Percentiles rank a stretch among this genome's conserved stretches.
Evolutionary conservation across 306 rosid genomes (phyloP).

Genomic region (Begonia peltatifolia): DNA sequence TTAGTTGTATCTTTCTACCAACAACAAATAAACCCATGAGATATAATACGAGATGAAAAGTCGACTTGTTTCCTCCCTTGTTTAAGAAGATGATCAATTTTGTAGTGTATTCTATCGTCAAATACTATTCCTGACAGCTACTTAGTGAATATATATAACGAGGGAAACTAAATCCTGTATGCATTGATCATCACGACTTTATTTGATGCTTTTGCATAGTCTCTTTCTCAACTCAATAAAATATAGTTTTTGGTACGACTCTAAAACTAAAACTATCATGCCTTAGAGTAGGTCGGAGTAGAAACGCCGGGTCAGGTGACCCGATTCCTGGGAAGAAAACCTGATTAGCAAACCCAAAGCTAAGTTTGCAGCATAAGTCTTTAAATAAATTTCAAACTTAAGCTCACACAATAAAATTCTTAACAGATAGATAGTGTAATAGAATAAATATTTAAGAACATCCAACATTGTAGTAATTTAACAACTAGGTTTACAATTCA

Average conservation of each 20-base stretch:
- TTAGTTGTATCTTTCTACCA: background rate
- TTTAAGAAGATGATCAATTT: slow-evolving; percentile 46
- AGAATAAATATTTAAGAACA: no score
- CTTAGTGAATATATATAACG: slow-evolving; percentile 54
- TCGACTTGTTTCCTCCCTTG: slow-evolving; percentile 39
- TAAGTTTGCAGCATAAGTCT: no score
- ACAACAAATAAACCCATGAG: slow-evolving; percentile 51
- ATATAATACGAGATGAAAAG: slow-evolving; percentile 40
- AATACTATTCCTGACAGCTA: slow-evolving; percentile 50
- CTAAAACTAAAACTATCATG: background rate
- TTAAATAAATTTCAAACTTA: no score
- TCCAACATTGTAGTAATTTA: no score
- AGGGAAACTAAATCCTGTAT: slow-evolving; percentile 69
- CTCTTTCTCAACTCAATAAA: slow-evolving; percentile 28
- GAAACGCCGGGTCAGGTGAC: no score
- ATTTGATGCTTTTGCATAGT: slow-evolving; percentile 38
- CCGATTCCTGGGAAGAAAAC: no score
- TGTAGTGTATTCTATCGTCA: slow-evolving; percentile 30
- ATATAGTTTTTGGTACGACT: slow-evolving; percentile 32
- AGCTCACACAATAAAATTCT: no score
- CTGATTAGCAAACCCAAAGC: no score
- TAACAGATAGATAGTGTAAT: no score
- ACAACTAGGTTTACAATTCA: no score
- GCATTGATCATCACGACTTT: slow-evolving; percentile 54
- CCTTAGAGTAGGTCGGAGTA: no score